Conservation (phyloP, 129 eudicot genomes). For the Centella asiatica region DNA sequence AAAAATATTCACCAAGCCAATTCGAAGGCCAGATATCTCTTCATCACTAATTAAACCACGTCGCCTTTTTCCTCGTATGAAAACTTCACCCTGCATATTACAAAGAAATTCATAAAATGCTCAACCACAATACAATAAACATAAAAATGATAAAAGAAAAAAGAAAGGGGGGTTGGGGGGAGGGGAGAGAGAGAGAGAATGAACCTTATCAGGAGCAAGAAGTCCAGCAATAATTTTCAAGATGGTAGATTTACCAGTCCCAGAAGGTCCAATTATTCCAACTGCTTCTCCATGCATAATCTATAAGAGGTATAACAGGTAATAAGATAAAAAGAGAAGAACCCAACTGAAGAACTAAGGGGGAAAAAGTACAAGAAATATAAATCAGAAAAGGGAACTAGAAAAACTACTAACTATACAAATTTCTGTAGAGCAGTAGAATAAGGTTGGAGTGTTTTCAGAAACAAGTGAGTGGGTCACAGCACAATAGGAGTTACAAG, state of each 20-base stretch:
- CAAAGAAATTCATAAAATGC: background rate
- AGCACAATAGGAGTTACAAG: no score
- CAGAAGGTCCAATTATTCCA: constrained; percentile 88
- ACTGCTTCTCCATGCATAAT: constrained; percentile 79
- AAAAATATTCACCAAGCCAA: constrained; percentile 50
- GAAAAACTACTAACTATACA: no score
- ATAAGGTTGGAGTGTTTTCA: no score
- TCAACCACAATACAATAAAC: background rate
- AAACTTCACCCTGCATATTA: constrained; percentile 62
- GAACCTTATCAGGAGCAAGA: constrained; percentile 81
- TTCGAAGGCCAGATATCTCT: constrained; percentile 72
- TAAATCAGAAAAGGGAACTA: no score
- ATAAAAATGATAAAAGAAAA: no score
- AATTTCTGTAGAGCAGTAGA: no score
- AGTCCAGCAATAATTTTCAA: constrained; percentile 80
- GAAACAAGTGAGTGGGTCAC: no score
- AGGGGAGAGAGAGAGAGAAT: no score
- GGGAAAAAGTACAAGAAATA: no score
- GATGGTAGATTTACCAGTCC: constrained; percentile 79
- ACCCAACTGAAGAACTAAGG: no score
- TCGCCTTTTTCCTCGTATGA: constrained; percentile 47
- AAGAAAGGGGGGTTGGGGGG: no score
- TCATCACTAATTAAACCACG: constrained; percentile 73
- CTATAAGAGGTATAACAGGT: constrained; percentile 16
- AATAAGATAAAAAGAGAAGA: no score